Evolutionary conservation across 768 basidiomycete species (phyloP), one percentile per base, ranked within the genome.

Genomic region (Mycena crocata): DNA sequence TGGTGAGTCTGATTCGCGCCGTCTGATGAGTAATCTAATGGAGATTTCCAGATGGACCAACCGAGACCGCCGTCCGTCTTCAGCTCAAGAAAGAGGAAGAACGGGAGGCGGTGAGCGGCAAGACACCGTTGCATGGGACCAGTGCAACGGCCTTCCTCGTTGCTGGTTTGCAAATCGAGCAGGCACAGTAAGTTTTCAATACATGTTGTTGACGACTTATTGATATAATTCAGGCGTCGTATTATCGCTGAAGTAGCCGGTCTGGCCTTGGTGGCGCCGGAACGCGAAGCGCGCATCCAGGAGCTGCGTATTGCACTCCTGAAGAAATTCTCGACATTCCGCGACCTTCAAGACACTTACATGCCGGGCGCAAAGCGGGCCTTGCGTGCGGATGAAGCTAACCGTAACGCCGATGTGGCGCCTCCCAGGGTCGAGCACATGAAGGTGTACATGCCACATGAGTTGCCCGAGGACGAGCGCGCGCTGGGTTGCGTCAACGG

Each of bases 181-280:
- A 67, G 4, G 31, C 56, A 2, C 69, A 67, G 69, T 70, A 32
- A 6, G 69, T 64, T n/a, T n/a, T n/a, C n/a, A n/a, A 1, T 13
- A 9, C 3, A 28, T n/a, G 17, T 14, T 24, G 6, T 4, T 6
- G 28, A n/a, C 23, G 2, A 23, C 28, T 5, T n/a, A 10, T 10
- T 4, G n/a, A 6, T 3, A 21, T 15, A 37, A 21, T 42, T 17
- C 17, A 59, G 61, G 23, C 50, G 55, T 10, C 37, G 61, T n/a
- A 42, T 67, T 34, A 12, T 30, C 5, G 39, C 55, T 14, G 56
- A 70, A 10, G 9, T 59, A 15, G 50, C 17, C 15, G 32, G 37
- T 2, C 34, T 28, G 1, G 48, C 14, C 0, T 39, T 57, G 15
- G 9, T 70, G 3, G 42, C 69, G 12, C 55, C 58, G 2, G 56